A percentile compares a stretch with the other conserved stretches of the same genome.
Conservation (phyloP, 2,329 filamentous ascomycete species). For the Talaromyces funiculosus region DNA sequence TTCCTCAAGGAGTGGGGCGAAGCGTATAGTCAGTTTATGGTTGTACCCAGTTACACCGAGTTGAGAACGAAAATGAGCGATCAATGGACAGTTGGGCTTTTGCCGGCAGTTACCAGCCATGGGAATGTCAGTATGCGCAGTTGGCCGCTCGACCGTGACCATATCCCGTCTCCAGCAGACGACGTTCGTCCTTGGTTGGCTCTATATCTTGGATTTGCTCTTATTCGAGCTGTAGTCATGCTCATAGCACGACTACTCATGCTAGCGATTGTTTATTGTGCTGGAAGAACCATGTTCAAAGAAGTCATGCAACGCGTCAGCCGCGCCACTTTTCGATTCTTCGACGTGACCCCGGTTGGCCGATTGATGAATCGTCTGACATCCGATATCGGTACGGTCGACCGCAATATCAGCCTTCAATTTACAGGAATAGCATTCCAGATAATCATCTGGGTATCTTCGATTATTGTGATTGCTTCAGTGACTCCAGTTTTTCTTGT, state of each 20-base stretch:
- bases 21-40: slow-evolving; percentile 49
- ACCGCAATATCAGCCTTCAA: slow-evolving; percentile 74
- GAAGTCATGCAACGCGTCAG: slow-evolving; percentile 68
- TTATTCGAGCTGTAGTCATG: slow-evolving; percentile 55
- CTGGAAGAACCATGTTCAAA: slow-evolving; percentile 69
- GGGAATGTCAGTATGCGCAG: slow-evolving; percentile 18
- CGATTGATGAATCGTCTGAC: slow-evolving; percentile 89
- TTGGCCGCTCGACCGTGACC: slow-evolving; percentile 9
- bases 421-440: slow-evolving; percentile 67
- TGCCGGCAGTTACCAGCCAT: slow-evolving; percentile 28
- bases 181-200: slow-evolving; percentile 70
- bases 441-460: slow-evolving; percentile 64
- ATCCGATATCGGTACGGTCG: slow-evolving; percentile 81
- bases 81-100: slow-evolving; percentile 12
- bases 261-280: slow-evolving; percentile 71
- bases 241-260: slow-evolving; percentile 61
- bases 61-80: slow-evolving; percentile 14
- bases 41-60: slow-evolving; percentile 18
- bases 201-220: slow-evolving; percentile 62
- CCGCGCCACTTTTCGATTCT: slow-evolving; percentile 79
- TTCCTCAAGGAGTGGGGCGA: slow-evolving; percentile 87
- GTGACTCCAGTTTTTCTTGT: slow-evolving; percentile 66
- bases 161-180: slow-evolving; percentile 59
- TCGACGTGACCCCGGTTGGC: slow-evolving; percentile 83
- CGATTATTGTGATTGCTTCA: slow-evolving; percentile 70